These are phyloP conservation scores for Pleurostoma richardsiae DNA, from an alignment of 2,329 filamentous ascomycete genomes.

Conservation along the genomic window DNA sequence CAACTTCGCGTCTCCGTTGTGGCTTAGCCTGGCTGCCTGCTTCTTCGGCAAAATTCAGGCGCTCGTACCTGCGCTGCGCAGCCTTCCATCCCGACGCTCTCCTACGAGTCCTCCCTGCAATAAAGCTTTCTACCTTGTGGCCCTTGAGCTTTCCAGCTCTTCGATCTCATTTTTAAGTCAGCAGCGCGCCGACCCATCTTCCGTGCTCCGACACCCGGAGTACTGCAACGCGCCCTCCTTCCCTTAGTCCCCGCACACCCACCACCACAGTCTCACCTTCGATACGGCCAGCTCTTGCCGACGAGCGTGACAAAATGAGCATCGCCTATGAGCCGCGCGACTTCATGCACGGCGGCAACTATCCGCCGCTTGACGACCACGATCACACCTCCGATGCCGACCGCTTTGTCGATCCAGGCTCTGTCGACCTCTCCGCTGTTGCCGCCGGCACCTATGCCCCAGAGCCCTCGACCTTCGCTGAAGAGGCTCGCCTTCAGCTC, in stretches of 20 bases:
- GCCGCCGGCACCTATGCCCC: slow-evolving; percentile 21
- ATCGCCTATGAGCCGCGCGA: slow-evolving; percentile 46
- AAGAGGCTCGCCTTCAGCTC: slow-evolving; percentile 33
- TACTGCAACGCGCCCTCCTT: background rate
- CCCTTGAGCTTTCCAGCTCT: background rate
- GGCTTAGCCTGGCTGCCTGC: background rate
- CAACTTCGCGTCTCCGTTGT: background rate
- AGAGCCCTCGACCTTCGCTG: slow-evolving; percentile 15
- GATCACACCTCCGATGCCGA: slow-evolving; percentile 29
- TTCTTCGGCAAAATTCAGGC: background rate
- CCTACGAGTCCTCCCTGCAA: background rate
- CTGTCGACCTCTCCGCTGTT: slow-evolving; percentile 23
- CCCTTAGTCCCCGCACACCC: background rate
- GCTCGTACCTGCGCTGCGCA: background rate
- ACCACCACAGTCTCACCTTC: background rate
- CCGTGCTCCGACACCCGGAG: background rate
- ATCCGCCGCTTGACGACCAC: slow-evolving; percentile 35
- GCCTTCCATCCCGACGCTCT: background rate
- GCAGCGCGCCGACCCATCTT: background rate
- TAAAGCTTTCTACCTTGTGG: background rate
- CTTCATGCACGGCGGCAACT: slow-evolving; percentile 42
- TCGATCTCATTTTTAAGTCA: no score
- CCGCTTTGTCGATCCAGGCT: slow-evolving; percentile 35
- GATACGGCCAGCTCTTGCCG: background rate
- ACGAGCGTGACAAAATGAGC: slow-evolving; percentile 29